Base-by-base conservation (phyloP, 306 rosid genomes). In the Albizia julibrissin region DNA sequence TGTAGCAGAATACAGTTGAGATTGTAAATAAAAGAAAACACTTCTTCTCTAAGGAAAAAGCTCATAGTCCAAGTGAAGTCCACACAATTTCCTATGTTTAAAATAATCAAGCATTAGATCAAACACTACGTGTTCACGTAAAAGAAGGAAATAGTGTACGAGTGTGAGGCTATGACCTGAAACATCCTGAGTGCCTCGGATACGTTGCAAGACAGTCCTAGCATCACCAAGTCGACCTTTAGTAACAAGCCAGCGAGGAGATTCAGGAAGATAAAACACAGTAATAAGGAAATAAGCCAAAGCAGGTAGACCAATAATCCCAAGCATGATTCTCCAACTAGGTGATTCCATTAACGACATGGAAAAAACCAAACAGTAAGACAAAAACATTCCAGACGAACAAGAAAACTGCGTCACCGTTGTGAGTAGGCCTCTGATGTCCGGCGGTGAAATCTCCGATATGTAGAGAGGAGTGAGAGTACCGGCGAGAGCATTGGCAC, bases 201-300 rank as follows among this genome's bases (percentile, higher is more conserved):
- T 85, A 82, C 94, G 91, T 80, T 89, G 97, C 34, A 95, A 77
- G 42, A 95, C 97, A 15, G 49, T 85, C 81, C 83, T 90, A 13
- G 98, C 98, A 86, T 95, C 94, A 0, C 81, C 76, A 86, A 92
- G 76, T 77, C 94, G 91, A 13, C 98, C 97, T 87, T 88, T 93
- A 81, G 98, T 93, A 1, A 95, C 99, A 70, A 95, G 98, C 99
- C 99, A 96, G 2, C 94, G 87, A 4, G 99, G 99, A 79, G 98
- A 92, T 85, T 96, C 97, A 0, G 99, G 98, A 86, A 96, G 89
- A 85, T 80, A 96, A 76, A 91, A 85, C 34, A 87, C 50, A 0
- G 94, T 84, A 34, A 96, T 33, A 19, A 71, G 40, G 64, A 96
- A 90, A 81, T 90, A 96, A 79, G 82, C 82, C 76, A 93, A 75